Evolutionary conservation across 176 grass and related monocot genomes (phyloP).

Genomic region (Raddia guianensis): DNA sequence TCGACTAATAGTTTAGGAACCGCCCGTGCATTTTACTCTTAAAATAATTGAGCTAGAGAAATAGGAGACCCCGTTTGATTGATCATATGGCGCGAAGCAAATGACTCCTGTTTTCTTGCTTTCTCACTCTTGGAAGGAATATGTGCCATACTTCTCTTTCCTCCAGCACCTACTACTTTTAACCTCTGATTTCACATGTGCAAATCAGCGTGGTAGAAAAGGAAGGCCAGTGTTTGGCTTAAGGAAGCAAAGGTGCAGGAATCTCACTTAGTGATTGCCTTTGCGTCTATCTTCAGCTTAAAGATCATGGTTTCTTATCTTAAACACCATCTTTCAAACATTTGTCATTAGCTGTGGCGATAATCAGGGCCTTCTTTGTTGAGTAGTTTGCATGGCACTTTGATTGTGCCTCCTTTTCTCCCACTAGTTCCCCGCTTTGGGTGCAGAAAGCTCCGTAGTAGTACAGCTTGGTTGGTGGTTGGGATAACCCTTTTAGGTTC

Average conservation of each 20-base stretch:
- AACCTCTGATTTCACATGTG: conserved; percentile 42
- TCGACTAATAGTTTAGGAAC: too few relatives aligned
- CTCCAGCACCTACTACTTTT: not conserved
- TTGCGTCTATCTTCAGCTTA: conserved; percentile 18
- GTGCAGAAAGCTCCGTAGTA: conserved; percentile 39
- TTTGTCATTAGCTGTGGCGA: not conserved
- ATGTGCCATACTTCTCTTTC: not conserved
- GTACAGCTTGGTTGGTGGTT: conserved; percentile 34
- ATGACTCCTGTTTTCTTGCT: conserved; percentile 17
- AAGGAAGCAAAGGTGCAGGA: conserved; percentile 45
- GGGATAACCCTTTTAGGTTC: not conserved
- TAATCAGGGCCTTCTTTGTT: conserved; percentile 31
- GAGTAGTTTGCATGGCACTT: conserved; percentile 30
- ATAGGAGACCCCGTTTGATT: not conserved
- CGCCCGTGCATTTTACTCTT: not conserved
- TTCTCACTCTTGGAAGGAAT: conserved; percentile 36
- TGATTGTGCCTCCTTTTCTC: conserved; percentile 23
- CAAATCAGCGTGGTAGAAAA: conserved; percentile 3
- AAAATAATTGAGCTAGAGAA: not conserved
- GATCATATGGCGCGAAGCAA: not conserved
- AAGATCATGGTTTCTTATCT: not conserved
- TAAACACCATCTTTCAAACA: conserved; percentile 27
- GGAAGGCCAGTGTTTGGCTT: conserved; percentile 40
- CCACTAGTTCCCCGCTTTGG: conserved; percentile 48
- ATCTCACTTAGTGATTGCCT: conserved; percentile 8